phyloP scores from a whole-genome alignment of 23 red algal genomes.

The Gracilaria domingensis region DNA sequence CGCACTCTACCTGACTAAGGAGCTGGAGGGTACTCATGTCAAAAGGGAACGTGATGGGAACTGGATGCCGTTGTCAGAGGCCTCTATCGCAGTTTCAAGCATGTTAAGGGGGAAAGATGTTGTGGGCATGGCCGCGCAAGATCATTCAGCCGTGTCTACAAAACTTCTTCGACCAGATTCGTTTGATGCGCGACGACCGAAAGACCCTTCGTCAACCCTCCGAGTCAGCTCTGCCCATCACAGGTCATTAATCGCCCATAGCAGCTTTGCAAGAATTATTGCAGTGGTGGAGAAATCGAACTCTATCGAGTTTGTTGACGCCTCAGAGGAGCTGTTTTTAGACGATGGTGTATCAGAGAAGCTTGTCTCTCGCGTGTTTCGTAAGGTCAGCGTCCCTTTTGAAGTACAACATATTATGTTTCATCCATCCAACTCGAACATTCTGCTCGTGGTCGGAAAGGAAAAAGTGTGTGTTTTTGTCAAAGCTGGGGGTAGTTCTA shows the following conservation, averaged over 20 bases:
- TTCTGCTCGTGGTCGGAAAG: constrained; percentile 48
- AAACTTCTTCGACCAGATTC: constrained; percentile 2
- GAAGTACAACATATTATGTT: constrained; percentile 26
- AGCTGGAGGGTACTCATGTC: constrained; percentile 9
- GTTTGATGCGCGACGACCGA: neutral
- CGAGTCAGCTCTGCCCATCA: neutral
- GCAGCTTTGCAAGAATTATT: constrained; percentile 20
- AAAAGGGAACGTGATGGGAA: neutral
- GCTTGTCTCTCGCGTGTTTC: neutral
- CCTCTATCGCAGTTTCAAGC: neutral
- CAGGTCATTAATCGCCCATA: constrained; percentile 36
- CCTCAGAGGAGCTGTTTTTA: constrained; percentile 17
- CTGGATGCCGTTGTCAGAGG: neutral
- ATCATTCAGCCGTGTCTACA: constrained; percentile 9
- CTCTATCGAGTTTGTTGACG: constrained; percentile 48
- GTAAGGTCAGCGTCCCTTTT: constrained; percentile 30
- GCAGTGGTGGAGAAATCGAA: constrained; percentile 39
- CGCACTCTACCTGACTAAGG: constrained; percentile 9
- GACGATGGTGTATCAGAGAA: constrained; percentile 12
- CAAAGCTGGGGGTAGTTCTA: neutral
- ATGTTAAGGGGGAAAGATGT: neutral
- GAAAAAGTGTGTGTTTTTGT: constrained; percentile 40
- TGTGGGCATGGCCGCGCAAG: neutral
- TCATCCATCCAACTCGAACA: constrained; percentile 57
- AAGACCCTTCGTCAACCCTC: neutral